Conservation (phyloP, 2,329 filamentous ascomycete genomes). For the Monosporascus sp. region DNA sequence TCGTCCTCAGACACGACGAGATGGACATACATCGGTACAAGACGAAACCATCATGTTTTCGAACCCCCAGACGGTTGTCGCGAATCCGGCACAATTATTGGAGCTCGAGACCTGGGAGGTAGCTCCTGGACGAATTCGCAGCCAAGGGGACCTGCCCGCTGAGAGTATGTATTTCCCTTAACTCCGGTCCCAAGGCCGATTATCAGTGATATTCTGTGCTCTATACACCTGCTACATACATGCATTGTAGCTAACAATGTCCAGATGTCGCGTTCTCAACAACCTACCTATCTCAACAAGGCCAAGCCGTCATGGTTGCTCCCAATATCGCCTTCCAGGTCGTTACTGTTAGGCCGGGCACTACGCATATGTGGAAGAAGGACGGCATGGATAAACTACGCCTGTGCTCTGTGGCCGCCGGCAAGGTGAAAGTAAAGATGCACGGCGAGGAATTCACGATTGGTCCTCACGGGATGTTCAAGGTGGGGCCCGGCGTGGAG, state of each 20-base stretch:
- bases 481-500: slow-evolving; percentile 30
- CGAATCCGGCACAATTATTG: slow-evolving; percentile 11
- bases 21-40: slow-evolving; percentile 8
- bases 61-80: not conserved
- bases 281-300: slow-evolving; percentile 32
- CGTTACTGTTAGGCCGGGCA: slow-evolving; percentile 34
- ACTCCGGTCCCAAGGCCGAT: not conserved
- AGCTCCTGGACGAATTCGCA: slow-evolving; percentile 35
- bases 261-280: slow-evolving; percentile 40
- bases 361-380: slow-evolving; percentile 23
- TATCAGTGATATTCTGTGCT: no score
- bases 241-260: not conserved
- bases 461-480: slow-evolving; percentile 40
- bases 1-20: not conserved
- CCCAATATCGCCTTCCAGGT: slow-evolving; percentile 36
- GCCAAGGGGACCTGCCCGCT: slow-evolving; percentile 13
- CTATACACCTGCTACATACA: no score
- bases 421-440: slow-evolving; percentile 35
- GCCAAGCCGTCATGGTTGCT: slow-evolving; percentile 29
- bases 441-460: slow-evolving; percentile 31
- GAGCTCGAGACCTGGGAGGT: slow-evolving; percentile 40
- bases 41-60: not conserved
- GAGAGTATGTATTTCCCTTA: slow-evolving; percentile 29
- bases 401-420: slow-evolving; percentile 33
- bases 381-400: slow-evolving; percentile 27